Percentiles rank a stretch among this genome's conserved stretches.
phyloP scores from a whole-genome alignment of 73 alveolate genomes.

The Durusdinium trenchii region DNA sequence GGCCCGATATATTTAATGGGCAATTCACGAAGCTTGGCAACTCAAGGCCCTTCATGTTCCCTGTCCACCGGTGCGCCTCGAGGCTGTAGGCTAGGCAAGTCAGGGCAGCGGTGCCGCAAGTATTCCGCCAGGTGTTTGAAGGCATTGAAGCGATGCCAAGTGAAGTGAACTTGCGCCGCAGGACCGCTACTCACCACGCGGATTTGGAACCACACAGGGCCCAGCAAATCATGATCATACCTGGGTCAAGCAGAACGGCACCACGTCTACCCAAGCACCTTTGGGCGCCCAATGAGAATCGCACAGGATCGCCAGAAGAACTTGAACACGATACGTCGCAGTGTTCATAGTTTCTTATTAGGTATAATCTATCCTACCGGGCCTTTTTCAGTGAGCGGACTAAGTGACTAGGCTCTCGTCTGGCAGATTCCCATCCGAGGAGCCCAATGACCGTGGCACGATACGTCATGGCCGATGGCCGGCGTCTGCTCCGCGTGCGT shows the following conservation, averaged over 20 bases:
- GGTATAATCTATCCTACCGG: too few species aligned
- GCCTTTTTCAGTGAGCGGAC: too few species aligned
- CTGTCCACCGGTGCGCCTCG: neutral
- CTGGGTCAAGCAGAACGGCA: neutral
- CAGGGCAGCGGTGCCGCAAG: slow-evolving; percentile 71
- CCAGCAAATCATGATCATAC: slow-evolving; percentile 65
- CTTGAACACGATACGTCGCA: too few species aligned
- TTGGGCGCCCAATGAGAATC: too few species aligned
- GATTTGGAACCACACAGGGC: slow-evolving; percentile 75
- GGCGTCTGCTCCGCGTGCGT: too few species aligned
- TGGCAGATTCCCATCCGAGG: neutral
- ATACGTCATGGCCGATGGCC: slow-evolving; percentile 40
- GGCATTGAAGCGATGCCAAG: slow-evolving; percentile 89
- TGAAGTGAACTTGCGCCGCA: slow-evolving; percentile 69
- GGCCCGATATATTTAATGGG: neutral
- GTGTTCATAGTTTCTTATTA: too few species aligned
- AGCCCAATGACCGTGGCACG: slow-evolving; percentile 73
- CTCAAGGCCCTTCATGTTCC: neutral
- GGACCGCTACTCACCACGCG: slow-evolving; percentile 24
- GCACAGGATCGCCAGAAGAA: too few species aligned
- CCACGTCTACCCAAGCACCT: too few species aligned
- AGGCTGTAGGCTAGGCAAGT: slow-evolving; percentile 57
- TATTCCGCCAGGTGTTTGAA: slow-evolving; percentile 80
- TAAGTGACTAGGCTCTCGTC: too few species aligned
- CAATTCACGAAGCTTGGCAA: neutral